These are phyloP conservation scores for Fusarium subtropicale DNA, from an alignment of 2,329 filamentous ascomycete genomes.

Conservation along the genomic window DNA sequence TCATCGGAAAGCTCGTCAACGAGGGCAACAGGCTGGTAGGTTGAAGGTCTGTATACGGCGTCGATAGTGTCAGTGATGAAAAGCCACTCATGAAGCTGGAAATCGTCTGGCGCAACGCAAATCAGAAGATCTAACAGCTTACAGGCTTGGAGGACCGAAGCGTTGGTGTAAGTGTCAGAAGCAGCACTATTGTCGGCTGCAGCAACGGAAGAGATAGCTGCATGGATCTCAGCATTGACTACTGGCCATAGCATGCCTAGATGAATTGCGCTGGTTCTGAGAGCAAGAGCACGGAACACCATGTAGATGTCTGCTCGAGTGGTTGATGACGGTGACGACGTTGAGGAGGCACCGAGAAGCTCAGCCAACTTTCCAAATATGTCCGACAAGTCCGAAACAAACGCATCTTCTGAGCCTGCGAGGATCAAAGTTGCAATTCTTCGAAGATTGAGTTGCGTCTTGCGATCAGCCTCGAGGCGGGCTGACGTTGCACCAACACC, in stretches of 20 bases:
- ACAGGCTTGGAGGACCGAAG: constrained; percentile 87
- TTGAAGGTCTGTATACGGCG: constrained; percentile 83
- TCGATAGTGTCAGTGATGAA: constrained; percentile 98
- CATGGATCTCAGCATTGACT: constrained; percentile 86
- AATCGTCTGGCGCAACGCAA: constrained; percentile 89
- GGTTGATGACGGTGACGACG: constrained; percentile 90
- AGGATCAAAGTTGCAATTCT: constrained; percentile 84
- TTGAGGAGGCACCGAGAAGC: constrained; percentile 82
- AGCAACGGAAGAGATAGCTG: constrained; percentile 79
- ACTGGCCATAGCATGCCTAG: constrained; percentile 90
- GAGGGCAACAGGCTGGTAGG: constrained; percentile 77
- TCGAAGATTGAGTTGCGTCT: constrained; percentile 88
- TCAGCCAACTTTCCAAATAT: constrained; percentile 89
- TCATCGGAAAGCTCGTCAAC: constrained; percentile 87
- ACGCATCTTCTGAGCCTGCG: constrained; percentile 80
- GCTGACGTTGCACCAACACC: constrained; percentile 97
- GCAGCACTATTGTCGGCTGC: constrained; percentile 72
- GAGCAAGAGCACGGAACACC: constrained; percentile 82
- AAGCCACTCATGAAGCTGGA: constrained; percentile 98
- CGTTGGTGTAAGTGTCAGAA: constrained; percentile 79
- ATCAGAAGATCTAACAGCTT: constrained; percentile 93
- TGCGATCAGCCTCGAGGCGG: constrained; percentile 92
- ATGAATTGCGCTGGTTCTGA: constrained; percentile 83
- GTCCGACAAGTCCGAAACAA: constrained; percentile 77
- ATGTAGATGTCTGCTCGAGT: constrained; percentile 92